Conservation (phyloP, 2,329 filamentous ascomycete genomes). For the Diaporthe velutina region DNA sequence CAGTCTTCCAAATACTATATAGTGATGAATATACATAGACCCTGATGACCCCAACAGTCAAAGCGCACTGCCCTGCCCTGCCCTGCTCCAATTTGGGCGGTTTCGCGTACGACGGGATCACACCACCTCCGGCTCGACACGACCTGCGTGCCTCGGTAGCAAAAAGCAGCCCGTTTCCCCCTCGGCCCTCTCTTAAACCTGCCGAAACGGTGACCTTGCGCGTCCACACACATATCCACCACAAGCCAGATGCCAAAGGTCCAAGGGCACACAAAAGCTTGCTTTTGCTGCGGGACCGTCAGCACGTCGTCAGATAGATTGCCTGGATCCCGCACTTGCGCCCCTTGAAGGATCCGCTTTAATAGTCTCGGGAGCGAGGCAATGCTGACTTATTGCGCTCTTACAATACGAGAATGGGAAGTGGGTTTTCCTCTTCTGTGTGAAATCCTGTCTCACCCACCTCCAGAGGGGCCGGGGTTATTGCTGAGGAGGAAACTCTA, state of each 20-base stretch:
- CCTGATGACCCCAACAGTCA: constrained; percentile 17
- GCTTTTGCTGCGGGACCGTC: not conserved
- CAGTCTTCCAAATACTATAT: constrained; percentile 19
- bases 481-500: not conserved
- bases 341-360: not conserved
- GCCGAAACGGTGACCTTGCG: not conserved
- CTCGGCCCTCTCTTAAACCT: not conserved
- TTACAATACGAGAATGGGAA: not conserved
- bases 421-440: not conserved
- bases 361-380: not conserved
- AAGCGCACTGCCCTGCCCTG: not conserved
- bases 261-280: not conserved
- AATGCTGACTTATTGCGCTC: constrained; percentile 7
- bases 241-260: not conserved
- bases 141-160: constrained; percentile 9
- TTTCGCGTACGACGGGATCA: constrained; percentile 6
- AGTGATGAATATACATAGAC: constrained; percentile 32
- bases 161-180: not conserved
- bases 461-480: not conserved
- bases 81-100: not conserved
- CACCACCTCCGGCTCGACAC: constrained; percentile 14
- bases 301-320: constrained; percentile 6
- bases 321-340: not conserved
- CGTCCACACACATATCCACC: not conserved
- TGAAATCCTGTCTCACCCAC: not conserved